Percentiles rank a stretch among this genome's conserved stretches.
phyloP scores from a whole-genome alignment of 2,329 filamentous ascomycete species.

The Amauroascus verrucosus region DNA sequence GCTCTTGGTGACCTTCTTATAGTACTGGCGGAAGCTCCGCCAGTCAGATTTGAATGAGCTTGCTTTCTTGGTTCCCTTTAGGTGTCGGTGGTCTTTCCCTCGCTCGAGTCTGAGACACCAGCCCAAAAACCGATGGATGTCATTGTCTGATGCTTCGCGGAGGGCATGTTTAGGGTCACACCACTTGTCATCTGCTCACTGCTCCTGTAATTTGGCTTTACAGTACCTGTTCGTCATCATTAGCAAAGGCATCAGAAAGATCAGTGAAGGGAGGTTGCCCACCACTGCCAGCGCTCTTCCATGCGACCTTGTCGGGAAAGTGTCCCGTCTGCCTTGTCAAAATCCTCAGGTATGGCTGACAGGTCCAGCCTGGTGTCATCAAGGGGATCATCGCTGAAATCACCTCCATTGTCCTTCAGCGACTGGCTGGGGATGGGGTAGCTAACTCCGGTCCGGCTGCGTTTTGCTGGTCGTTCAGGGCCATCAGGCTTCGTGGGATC shows the following conservation, averaged over 20 bases:
- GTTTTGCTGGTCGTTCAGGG: neutral
- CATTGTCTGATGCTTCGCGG: neutral
- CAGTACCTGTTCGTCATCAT: conserved; percentile 1
- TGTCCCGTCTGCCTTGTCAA: conserved; percentile 1
- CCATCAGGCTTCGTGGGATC: neutral
- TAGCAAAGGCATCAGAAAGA: neutral
- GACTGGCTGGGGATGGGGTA: neutral
- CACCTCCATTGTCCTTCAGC: neutral
- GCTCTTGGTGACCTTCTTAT: conserved; percentile 3
- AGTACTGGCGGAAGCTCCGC: neutral
- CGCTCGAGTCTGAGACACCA: neutral
- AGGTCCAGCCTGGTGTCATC: neutral
- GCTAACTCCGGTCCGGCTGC: neutral
- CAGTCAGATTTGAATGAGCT: conserved; percentile 2
- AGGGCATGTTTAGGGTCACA: neutral
- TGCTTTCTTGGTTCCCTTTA: neutral
- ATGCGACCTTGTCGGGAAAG: neutral
- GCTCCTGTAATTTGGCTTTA: neutral
- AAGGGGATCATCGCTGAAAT: conserved; percentile 1
- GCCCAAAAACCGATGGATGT: neutral
- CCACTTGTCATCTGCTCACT: neutral
- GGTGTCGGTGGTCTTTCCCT: neutral
- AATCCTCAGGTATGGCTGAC: neutral
- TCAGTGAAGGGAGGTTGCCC: neutral
- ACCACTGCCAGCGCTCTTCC: neutral